Percentiles rank a stretch among this genome's conserved stretches.
phyloP scores from a whole-genome alignment of 257 asterid species.

The Jacaranda copaia region DNA sequence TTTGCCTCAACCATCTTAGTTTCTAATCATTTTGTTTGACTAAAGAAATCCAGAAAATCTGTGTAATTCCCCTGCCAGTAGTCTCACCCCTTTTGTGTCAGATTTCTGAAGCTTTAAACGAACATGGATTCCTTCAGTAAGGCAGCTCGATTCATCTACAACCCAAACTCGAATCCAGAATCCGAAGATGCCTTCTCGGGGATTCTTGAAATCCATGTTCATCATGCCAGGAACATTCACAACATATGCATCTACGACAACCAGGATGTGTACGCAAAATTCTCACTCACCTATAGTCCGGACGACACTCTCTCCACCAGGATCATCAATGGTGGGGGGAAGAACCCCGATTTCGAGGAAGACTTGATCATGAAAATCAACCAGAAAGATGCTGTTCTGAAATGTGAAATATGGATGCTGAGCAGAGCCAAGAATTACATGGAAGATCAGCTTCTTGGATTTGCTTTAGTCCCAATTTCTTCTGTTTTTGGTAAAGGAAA shows the following conservation, averaged over 20 bases:
- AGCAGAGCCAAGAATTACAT: conserved; percentile 65
- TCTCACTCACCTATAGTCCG: conserved; percentile 73
- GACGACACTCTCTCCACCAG: conserved; percentile 59
- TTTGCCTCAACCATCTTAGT: not conserved
- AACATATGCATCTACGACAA: conserved; percentile 78
- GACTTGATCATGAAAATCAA: conserved; percentile 51
- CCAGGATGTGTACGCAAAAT: conserved; percentile 74
- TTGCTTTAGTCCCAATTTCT: conserved; percentile 63
- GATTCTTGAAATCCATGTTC: conserved; percentile 62
- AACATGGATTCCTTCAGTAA: conserved; percentile 41
- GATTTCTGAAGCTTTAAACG: not conserved
- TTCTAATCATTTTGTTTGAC: conserved; percentile 13
- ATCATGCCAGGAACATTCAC: conserved; percentile 74
- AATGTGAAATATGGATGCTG: conserved; percentile 83
- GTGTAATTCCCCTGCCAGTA: no score
- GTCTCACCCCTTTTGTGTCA: no score
- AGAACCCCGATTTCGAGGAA: conserved; percentile 62
- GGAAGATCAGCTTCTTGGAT: conserved; percentile 83
- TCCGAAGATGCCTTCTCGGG: conserved; percentile 40
- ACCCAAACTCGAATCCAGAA: conserved; percentile 12
- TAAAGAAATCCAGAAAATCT: no score
- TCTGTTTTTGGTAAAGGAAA: conserved; percentile 56
- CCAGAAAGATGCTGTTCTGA: conserved; percentile 56
- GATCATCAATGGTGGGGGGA: conserved; percentile 59
- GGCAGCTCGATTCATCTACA: conserved; percentile 47